These are phyloP conservation scores for Fusarium begoniae DNA, from an alignment of 2,329 filamentous ascomycete genomes.

Conservation along the genomic window DNA sequence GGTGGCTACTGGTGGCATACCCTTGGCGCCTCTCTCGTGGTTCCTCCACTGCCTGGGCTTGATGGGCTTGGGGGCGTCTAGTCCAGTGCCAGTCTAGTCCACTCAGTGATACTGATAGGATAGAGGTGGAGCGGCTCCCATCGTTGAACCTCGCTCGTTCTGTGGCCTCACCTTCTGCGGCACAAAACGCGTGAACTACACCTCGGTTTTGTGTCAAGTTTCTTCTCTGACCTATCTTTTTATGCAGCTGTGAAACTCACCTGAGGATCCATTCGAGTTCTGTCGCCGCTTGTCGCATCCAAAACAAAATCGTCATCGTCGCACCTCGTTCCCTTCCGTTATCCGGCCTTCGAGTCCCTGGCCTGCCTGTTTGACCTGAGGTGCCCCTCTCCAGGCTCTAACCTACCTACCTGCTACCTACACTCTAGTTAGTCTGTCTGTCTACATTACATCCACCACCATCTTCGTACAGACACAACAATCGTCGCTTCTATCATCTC, in stretches of 20 bases:
- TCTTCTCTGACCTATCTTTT: constrained; percentile 39
- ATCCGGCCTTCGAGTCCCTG: constrained; percentile 12
- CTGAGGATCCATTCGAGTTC: constrained; percentile 29
- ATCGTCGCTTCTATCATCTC: constrained; percentile 19
- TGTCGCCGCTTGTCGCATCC: constrained; percentile 26
- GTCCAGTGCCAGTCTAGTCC: constrained; percentile 28
- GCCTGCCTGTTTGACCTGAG: background rate
- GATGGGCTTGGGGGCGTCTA: constrained; percentile 16
- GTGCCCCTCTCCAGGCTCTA: constrained; percentile 10
- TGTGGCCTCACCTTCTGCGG: constrained; percentile 46
- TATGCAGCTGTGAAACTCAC: constrained; percentile 43
- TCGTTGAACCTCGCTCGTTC: constrained; percentile 37
- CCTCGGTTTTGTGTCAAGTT: constrained; percentile 43
- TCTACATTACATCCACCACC: constrained; percentile 21
- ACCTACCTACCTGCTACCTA: background rate
- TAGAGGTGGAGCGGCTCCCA: constrained; percentile 37
- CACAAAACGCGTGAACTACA: constrained; percentile 45
- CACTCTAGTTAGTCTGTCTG: background rate
- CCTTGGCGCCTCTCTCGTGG: constrained; percentile 34
- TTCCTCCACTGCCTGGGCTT: constrained; percentile 4
- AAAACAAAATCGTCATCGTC: constrained; percentile 26
- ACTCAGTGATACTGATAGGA: constrained; percentile 12
- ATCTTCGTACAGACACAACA: constrained; percentile 20
- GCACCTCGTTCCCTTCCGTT: constrained; percentile 27
- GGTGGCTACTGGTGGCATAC: constrained; percentile 37